Conservation (phyloP, 2,329 filamentous ascomycete genomes). For the Colletotrichum gloeosporioides region DNA sequence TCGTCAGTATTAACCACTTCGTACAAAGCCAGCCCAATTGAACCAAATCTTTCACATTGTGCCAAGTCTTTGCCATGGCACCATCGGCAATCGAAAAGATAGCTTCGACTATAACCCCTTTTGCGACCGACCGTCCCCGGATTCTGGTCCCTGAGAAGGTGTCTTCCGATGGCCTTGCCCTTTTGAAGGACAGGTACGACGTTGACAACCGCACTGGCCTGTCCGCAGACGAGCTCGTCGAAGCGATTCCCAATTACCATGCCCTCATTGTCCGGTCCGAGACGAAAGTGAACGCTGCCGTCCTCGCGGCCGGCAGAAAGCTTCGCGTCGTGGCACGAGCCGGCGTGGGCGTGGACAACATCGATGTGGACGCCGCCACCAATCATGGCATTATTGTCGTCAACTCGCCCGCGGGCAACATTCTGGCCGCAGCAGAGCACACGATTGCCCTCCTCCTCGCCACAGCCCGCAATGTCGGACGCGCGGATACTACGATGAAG, state of each 20-base stretch:
- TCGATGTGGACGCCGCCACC: conserved; percentile 76
- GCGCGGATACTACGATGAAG: conserved; percentile 73
- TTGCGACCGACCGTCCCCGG: conserved; percentile 33
- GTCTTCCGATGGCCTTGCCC: conserved; percentile 76
- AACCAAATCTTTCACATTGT: neutral
- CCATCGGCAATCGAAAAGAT: conserved; percentile 30
- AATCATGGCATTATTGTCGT: conserved; percentile 78
- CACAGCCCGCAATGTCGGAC: conserved; percentile 75
- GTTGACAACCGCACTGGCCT: conserved; percentile 73
- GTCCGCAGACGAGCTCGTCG: conserved; percentile 65
- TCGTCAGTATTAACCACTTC: neutral
- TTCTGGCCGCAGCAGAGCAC: conserved; percentile 80
- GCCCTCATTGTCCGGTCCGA: conserved; percentile 82
- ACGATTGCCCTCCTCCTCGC: conserved; percentile 78
- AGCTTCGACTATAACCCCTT: conserved; percentile 18
- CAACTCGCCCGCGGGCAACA: conserved; percentile 81
- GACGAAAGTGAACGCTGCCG: conserved; percentile 75
- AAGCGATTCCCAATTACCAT: conserved; percentile 74
- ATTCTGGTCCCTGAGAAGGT: conserved; percentile 83
- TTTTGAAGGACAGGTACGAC: conserved; percentile 70
- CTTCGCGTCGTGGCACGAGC: conserved; percentile 81
- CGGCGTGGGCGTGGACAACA: conserved; percentile 84
- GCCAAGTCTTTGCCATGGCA: conserved; percentile 3
- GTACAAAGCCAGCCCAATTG: neutral
- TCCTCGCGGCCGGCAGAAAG: conserved; percentile 70